Evolutionary conservation across 78 protist genomes (phyloP).

Genomic region (Reticulomyxa filosa): DNA sequence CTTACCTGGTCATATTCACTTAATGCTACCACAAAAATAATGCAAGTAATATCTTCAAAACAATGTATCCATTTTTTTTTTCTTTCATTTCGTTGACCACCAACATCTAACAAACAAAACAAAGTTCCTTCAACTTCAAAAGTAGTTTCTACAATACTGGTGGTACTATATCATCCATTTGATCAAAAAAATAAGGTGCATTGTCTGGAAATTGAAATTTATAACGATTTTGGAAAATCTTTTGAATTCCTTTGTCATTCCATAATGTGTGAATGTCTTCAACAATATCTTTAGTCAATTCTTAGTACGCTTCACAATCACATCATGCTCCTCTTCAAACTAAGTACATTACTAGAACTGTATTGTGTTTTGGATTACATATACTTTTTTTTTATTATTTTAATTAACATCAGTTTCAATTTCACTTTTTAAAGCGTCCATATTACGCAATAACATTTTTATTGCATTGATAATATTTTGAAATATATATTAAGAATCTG

Average conservation of each 20-base stretch:
- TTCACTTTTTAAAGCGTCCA: no score
- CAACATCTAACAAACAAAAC: constrained; percentile 67
- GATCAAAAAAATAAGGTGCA: constrained; percentile 23
- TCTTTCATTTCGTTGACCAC: constrained; percentile 77
- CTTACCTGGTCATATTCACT: constrained; percentile 55
- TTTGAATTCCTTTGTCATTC: constrained; percentile 48
- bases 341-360: no score
- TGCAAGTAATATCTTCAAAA: constrained; percentile 70
- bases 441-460: background rate
- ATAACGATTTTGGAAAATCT: constrained; percentile 23
- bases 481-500: no score
- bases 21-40: constrained; percentile 62
- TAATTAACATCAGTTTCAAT: no score
- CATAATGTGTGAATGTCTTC: constrained; percentile 39
- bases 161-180: constrained; percentile 41
- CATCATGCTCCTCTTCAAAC: no score
- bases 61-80: constrained; percentile 88
- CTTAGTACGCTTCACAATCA: no score
- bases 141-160: constrained; percentile 63
- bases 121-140: constrained; percentile 28
- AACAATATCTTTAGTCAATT: no score
- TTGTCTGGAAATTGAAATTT: constrained; percentile 5
- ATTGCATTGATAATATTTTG: background rate
- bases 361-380: no score
- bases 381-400: no score